Base-by-base conservation (phyloP, 2,329 filamentous ascomycete species). In the Colletotrichum lindemuthianum region DNA sequence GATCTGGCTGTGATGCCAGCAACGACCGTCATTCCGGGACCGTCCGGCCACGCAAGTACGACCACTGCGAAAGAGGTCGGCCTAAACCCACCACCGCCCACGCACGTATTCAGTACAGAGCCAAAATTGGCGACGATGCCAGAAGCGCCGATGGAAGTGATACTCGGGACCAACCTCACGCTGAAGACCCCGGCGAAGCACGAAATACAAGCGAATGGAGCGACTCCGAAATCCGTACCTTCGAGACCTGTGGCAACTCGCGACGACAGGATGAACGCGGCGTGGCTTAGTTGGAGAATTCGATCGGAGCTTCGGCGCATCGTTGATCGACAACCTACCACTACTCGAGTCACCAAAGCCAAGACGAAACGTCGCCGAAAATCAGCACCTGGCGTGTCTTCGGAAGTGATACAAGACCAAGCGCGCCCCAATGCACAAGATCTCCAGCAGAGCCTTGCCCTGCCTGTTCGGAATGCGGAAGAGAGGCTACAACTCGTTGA, bases 231-330 rank as follows among this genome's bases (percentile, higher is more conserved):
- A 6, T 69, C 73, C 2, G 69, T 75, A 2, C 74, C 73, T 43
- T 50, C 36, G 32, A 76, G 81, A 13, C 81, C 82, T 0, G 75
- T 77, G 5, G 78, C 81, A 2, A 67, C 80, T 36, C 80, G 81
- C 6, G 82, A 84, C 55, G 79, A 82, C 60, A 82, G 78, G 65
- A 73, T 72, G 11, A 82, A 80, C 32, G 82, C 75, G 0, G 82
- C 81, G 0, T 82, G 81, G 65, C 77, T 81, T 64, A 75, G 76
- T 2, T 70, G 74, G 60, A 84, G 80, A 67, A 81, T 84, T 41
- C 63, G 79, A 47, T 67, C 73, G 8, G 74, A 78, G 56, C 75
- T 81, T 49, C 77, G 73, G 40, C 74, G 72, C 10, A 77, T 81
- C 53, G 75, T 76, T 12, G 73, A 74, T 4, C 66, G 56, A 24